Base-by-base conservation (phyloP, 2,329 filamentous ascomycete species). In the Eurotiales sp. region DNA sequence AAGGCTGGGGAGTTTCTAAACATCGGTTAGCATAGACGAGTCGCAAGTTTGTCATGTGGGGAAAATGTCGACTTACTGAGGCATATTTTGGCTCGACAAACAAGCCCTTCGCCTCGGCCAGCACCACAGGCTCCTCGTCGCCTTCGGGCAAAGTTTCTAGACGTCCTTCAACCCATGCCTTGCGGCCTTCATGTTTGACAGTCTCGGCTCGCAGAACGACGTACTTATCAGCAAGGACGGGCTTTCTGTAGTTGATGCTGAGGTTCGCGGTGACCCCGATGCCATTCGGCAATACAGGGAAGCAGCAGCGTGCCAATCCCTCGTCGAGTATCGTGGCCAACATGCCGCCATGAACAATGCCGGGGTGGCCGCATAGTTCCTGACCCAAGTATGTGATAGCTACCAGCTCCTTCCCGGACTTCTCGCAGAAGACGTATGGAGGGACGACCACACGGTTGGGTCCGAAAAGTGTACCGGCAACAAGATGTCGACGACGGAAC, bases 291-390 rank as follows among this genome's bases (percentile, higher is more conserved):
- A 97, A 76, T 21, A 89, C 90, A 4, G 83, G 84, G 70, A 97
- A 96, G 65, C 88, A 95, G 69, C 89, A 95, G 50, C 90, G 79
- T 27, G 88, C 92, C 39, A 97, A 75, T 0, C 89, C 90, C 69
- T 97, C 92, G 65, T 97, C 92, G 48, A 97, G 75, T 66, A 97
- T 79, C 11, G 92, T 96, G n/a, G 92, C 92, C 51, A 97, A 75
- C 57, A 96, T 74, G 0, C 92, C 92, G 46, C 92, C 92, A 67
- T 97, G 93, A 6, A 96, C 81, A 56, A 97, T 89, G 2, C 88
- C 90, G 5, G 89, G 88, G 68, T 97, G 91, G 1, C 92, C 92
- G 65, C 90, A 96, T 36, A 97, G 75, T 61, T 88, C 84, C 2
- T 78, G 72, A 2, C 92, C 92, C 0, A 96, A 78, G 65, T 91